Base-by-base conservation (phyloP, 441 rosid species). In the Euphorbia schlechtendalii region DNA sequence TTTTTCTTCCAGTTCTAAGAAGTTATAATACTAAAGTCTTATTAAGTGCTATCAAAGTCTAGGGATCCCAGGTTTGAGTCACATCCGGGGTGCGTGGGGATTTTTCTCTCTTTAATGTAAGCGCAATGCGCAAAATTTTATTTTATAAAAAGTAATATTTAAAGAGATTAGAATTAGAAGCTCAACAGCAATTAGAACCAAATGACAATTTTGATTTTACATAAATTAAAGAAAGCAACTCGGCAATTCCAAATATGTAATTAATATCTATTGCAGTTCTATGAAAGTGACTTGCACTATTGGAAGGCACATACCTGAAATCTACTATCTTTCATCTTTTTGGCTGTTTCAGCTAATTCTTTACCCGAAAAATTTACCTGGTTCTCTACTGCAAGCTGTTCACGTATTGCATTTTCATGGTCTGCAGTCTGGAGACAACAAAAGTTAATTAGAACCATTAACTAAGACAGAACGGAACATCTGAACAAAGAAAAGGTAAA, bases 401-500 rank as follows among this genome's bases (percentile, higher is more conserved):
- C 83, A 15, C 73, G 82, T 66, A 65, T 69, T 62, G 59, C 83
- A 54, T 72, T 69, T 67, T 87, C 98, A 64, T 73, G 76, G 73
- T 92, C 86, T 17, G 85, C 93, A 63, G 84, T 77, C 96, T 92
- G 88, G 73, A 65, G 59, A 63, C 38, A 73, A 62, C 68, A 28
- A 63, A 61, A 57, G 65, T 63, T 56, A 71, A 59, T 68, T 71
- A 66, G 60, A 79, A 76, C 54, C 21, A 32, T 67, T 61, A 46
- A 75, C 54, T 21, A 32, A 65, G 60, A 46, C 61, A 51, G 8
- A 73, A 55, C 8, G 65, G 17, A 61, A 45, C 58, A 32, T 48
- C 14, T 40, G 20, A 70, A 69, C 64, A 59, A 20, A 25, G 58
- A 61, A 60, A 59, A 20, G 41, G 28, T 63, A 63, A 69, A 92